Evolutionary conservation across 2,329 filamentous ascomycete genomes (phyloP), one percentile per base, ranked within the genome.

Genomic region (Fusarium falciforme): DNA sequence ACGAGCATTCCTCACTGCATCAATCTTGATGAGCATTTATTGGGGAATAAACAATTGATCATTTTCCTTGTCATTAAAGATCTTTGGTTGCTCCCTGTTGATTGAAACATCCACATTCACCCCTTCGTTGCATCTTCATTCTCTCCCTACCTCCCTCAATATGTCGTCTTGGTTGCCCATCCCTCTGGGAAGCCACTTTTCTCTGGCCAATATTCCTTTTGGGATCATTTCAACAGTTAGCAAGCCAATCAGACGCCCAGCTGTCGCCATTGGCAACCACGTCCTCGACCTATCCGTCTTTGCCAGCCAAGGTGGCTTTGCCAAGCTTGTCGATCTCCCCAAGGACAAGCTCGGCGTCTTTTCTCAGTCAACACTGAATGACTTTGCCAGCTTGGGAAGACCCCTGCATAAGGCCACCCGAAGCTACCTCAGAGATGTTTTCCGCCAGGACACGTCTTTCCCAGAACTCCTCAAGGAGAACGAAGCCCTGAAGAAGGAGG

Each of bases 181-280:
- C 42, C 76, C 80, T n/a, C 77, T 80, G 16, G 80, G 76, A 35
- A 80, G 64, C 8, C 65, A 73, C 22, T 77, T 77, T 63, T 77
- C 93, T 9, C 84, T 96, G 62, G 89, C 91, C 73, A 96, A 96
- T 80, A 92, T 96, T 63, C 94, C 94, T 1, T 96, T 96, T 76
- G 94, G 94, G 72, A 91, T 96, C 83, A 93, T 96, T 77, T 92
- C 90, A 31, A 92, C 92, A 1, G 72, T 86, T 6, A 80, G 85
- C 4, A 86, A 89, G 65, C 78, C 86, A 17, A 85, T 86, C 35
- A 92, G 86, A 9, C 91, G 91, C 22, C 87, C 90, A 6, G 93
- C 92, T 10, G 85, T 93, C 67, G 93, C 93, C 17, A 92, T 96
- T 76, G 94, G 93, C 57, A 87, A 91, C 16, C 85, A 93, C 80